Conservation (phyloP, 2,329 filamentous ascomycete species). For the Huntiella abstrusa region DNA sequence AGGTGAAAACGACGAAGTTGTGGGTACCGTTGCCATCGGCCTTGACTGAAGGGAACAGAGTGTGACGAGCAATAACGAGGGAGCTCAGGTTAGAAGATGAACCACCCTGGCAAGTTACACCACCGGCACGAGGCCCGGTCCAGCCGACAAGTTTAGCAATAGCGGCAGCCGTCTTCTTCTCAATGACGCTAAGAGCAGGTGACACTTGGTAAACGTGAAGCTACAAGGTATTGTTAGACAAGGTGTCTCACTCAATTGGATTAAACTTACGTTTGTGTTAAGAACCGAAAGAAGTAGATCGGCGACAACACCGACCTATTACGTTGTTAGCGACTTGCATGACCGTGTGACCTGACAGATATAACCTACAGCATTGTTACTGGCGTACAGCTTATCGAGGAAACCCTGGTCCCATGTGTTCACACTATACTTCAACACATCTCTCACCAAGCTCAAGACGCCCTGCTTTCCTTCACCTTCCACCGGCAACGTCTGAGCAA, state of each 20-base stretch:
- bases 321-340: not conserved
- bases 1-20: constrained; percentile 72
- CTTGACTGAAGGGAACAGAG: constrained; percentile 64
- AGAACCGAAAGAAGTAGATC: constrained; percentile 70
- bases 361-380: constrained; percentile 53
- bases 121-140: constrained; percentile 47
- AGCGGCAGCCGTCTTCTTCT: constrained; percentile 58
- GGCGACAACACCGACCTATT: constrained; percentile 57
- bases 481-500: constrained; percentile 38
- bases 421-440: constrained; percentile 67
- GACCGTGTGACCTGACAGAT: not conserved
- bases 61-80: constrained; percentile 75
- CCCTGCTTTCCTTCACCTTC: constrained; percentile 41
- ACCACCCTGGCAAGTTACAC: constrained; percentile 65
- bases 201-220: constrained; percentile 89
- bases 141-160: constrained; percentile 67
- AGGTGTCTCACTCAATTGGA: no score
- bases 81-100: constrained; percentile 71
- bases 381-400: constrained; percentile 85
- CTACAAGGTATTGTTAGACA: constrained; percentile 18
- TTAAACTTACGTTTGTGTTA: constrained; percentile 60
- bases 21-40: constrained; percentile 43
- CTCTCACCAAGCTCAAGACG: constrained; percentile 48
- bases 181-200: constrained; percentile 68
- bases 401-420: constrained; percentile 99